Evolutionary conservation across 148 eudicot genomes (phyloP), one percentile per base, ranked within the genome.

Genomic region (Drosera capensis): DNA sequence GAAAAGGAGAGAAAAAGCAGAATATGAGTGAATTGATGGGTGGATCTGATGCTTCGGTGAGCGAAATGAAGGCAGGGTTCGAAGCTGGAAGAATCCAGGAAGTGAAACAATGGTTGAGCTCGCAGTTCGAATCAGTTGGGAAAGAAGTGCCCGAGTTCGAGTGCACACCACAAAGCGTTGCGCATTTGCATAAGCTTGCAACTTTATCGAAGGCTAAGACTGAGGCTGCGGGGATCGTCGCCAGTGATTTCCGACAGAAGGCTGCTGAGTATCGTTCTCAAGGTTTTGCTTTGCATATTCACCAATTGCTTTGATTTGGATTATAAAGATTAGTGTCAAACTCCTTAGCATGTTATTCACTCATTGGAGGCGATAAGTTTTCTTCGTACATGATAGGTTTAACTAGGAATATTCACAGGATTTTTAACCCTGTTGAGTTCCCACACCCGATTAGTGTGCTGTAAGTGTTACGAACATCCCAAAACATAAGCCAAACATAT

Each of bases 121-220:
- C 95, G 44, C 94, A 84, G 49, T 84, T 90, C 35, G 92, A 81
- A 50, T 73, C 74, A 5, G 93, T 48, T 21, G 99, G 99, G 0
- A 84, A 74, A 64, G 99, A 85, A 48, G 80, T 90, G 5, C 99
- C 95, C 7, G 82, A 81, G 47, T 90, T 90, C 38, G 95, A 85
- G 57, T 90, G 78, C 70, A 90, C 93, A 1, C 80, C 99, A 22
- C 52, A 80, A 3, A 83, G 88, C 72, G 68, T 90, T 67, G 67
- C 87, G 20, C 74, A 90, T 70, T 58, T 90, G 60, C 93, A 80
- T 59, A 78, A 68, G 45, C 75, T 90, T 49, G 99, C 88, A 19
- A 59, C 93, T 3, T 49, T 76, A 36, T 90, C 99, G 21, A 93
- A 75, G 66, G 79, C 99, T 52, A 85, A 84, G 60, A 90, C 94